phyloP scores from a whole-genome alignment of 164 flowering plant genomes.

The Vitis riparia region DNA sequence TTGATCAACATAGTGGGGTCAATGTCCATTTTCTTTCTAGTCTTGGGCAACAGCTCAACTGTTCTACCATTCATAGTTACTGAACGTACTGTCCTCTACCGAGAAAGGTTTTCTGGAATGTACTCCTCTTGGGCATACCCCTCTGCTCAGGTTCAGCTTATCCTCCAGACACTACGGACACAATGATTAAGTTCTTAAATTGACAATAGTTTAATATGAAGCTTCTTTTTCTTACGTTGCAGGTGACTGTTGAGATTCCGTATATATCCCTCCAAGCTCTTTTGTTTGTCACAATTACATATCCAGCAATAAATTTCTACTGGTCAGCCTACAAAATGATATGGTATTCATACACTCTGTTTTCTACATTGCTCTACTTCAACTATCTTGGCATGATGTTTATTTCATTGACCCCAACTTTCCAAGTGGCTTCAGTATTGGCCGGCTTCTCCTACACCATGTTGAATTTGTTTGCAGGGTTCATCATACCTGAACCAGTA shows the following conservation, averaged over 20 bases:
- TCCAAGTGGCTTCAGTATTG: slow-evolving; percentile 31
- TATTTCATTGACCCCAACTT: slow-evolving; percentile 35
- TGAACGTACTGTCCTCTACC: slow-evolving; percentile 46
- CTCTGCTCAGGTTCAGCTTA: slow-evolving; percentile 45
- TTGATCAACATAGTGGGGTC: slow-evolving; percentile 43
- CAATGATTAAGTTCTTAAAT: neutral
- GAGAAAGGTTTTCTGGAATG: slow-evolving; percentile 68
- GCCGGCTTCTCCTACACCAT: slow-evolving; percentile 25
- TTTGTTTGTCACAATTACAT: slow-evolving; percentile 32
- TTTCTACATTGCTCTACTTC: slow-evolving; percentile 32
- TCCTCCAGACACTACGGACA: too few species aligned
- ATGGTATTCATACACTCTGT: slow-evolving; percentile 38
- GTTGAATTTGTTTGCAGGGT: slow-evolving; percentile 41
- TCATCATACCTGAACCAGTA: slow-evolving; percentile 24
- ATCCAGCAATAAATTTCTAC: slow-evolving; percentile 44
- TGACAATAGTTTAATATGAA: neutral
- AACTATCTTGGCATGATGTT: slow-evolving; percentile 44
- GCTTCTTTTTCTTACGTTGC: slow-evolving; percentile 1
- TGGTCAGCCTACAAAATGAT: slow-evolving; percentile 36
- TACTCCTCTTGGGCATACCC: slow-evolving; percentile 59
- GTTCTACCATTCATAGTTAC: slow-evolving; percentile 38
- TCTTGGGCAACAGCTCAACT: slow-evolving; percentile 47
- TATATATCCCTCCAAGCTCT: slow-evolving; percentile 28
- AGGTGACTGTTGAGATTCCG: slow-evolving; percentile 49
- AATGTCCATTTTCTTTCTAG: slow-evolving; percentile 30